Evolutionary conservation across 495 filamentous ascomycete genomes (phyloP).

Genomic region (Saxispiralis lemnorum): DNA sequence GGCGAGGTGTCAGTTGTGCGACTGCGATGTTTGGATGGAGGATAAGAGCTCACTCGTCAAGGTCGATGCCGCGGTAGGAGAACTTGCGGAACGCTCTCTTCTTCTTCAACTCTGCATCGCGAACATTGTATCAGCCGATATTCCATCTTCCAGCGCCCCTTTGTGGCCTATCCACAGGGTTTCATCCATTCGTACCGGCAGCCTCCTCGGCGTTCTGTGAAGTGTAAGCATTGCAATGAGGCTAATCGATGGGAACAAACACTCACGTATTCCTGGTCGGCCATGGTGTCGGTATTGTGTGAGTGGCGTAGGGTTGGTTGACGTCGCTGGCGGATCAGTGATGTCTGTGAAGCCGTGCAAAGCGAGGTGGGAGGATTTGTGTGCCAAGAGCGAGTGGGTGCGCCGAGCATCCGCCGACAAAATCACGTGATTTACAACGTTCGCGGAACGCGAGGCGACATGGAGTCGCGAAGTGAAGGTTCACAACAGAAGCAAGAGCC

Average conservation of each 20-base stretch:
- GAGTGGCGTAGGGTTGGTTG: background rate
- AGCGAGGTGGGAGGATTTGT: background rate
- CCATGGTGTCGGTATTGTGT: constrained; percentile 47
- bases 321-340: background rate
- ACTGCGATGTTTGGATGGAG: constrained; percentile 6
- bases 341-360: background rate
- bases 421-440: no score
- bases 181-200: constrained; percentile 42
- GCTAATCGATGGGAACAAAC: background rate
- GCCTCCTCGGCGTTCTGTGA: constrained; percentile 79
- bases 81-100: constrained; percentile 99
- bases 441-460: no score
- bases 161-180: constrained; percentile 17
- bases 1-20: background rate
- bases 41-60: constrained; percentile 69
- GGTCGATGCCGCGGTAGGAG: constrained; percentile 96
- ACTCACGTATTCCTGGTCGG: constrained; percentile 83
- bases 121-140: constrained; percentile 27
- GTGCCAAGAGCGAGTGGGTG: no score
- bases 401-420: no score
- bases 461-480: no score
- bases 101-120: constrained; percentile 73
- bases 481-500: no score
- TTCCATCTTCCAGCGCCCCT: constrained; percentile 19
- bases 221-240: constrained; percentile 7